Conservation (phyloP, 1,284 basidiomycete species). For the Microbotryum intermedium region DNA sequence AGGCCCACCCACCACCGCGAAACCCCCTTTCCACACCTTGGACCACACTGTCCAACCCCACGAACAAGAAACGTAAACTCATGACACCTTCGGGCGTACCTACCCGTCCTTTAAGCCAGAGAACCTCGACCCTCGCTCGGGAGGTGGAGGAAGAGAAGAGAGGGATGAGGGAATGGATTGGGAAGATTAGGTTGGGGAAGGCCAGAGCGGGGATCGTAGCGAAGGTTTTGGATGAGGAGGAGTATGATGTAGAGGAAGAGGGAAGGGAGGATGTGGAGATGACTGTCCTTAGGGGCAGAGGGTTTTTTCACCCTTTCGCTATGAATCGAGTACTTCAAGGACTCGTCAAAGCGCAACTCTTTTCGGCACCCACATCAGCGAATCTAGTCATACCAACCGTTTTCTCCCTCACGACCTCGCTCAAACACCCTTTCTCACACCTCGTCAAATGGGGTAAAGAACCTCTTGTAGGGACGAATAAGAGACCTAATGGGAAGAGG, state of each 20-base stretch:
- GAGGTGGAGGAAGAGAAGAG: no score
- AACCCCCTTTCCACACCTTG: background rate
- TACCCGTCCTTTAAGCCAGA: no score
- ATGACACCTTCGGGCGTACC: no score
- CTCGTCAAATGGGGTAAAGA: background rate
- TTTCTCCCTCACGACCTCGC: slow-evolving; percentile 7
- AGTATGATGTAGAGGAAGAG: slow-evolving; percentile 3
- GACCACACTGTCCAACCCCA: background rate
- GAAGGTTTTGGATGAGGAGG: background rate
- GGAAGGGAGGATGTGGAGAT: slow-evolving; percentile 2
- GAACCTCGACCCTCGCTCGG: no score
- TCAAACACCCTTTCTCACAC: slow-evolving; percentile 21
- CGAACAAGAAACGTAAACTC: no score
- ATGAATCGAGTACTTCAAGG: background rate
- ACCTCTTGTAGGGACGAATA: slow-evolving; percentile 13
- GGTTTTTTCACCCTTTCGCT: slow-evolving; percentile 14
- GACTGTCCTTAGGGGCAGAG: background rate
- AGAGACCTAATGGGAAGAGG: slow-evolving; percentile 22
- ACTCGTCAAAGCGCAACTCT: no score
- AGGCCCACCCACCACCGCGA: background rate
- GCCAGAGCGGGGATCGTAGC: background rate
- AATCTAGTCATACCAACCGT: no score
- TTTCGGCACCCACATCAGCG: no score
- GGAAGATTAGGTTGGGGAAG: slow-evolving; percentile 4
- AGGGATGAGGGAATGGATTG: slow-evolving; percentile 23